Evolutionary conservation across 2,329 filamentous ascomycete genomes (phyloP).

Genomic region (Hymenoscyphus linearis): DNA sequence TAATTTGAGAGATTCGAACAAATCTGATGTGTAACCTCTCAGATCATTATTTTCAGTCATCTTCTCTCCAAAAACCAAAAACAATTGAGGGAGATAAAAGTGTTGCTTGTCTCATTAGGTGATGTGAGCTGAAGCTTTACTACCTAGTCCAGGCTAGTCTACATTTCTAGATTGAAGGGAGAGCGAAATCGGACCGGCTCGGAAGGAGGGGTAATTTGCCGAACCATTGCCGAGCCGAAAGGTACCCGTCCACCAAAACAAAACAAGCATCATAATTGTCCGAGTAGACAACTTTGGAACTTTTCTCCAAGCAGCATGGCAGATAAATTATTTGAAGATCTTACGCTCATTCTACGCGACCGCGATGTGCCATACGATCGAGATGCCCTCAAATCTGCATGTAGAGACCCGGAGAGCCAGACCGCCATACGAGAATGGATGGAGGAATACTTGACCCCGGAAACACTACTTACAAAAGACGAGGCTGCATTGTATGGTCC

Average conservation of each 20-base stretch:
- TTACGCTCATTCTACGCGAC: slow-evolving; percentile 25
- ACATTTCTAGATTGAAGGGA: neutral
- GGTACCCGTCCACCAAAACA: slow-evolving; percentile 10
- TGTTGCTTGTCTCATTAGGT: neutral
- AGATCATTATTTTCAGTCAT: slow-evolving; percentile 16
- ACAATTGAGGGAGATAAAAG: neutral
- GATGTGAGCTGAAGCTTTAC: neutral
- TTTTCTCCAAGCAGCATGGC: slow-evolving; percentile 18
- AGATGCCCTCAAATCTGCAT: slow-evolving; percentile 25
- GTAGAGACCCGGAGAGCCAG: slow-evolving; percentile 22
- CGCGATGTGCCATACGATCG: slow-evolving; percentile 29
- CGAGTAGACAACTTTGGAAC: neutral
- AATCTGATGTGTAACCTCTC: slow-evolving; percentile 16
- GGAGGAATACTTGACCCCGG: slow-evolving; percentile 41
- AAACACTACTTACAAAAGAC: slow-evolving; percentile 49
- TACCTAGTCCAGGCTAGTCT: neutral
- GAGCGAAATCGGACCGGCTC: neutral
- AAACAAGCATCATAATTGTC: slow-evolving; percentile 19
- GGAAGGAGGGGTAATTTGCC: slow-evolving; percentile 9
- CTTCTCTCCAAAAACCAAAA: neutral
- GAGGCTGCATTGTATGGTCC: slow-evolving; percentile 47
- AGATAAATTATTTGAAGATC: slow-evolving; percentile 20
- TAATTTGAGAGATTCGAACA: slow-evolving; percentile 25
- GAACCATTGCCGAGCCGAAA: slow-evolving; percentile 11
- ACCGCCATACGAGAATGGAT: slow-evolving; percentile 41